These are phyloP conservation scores for Wickerhamomyces pijperi DNA, from an alignment of 805 yeast species.

Conservation along the genomic window DNA sequence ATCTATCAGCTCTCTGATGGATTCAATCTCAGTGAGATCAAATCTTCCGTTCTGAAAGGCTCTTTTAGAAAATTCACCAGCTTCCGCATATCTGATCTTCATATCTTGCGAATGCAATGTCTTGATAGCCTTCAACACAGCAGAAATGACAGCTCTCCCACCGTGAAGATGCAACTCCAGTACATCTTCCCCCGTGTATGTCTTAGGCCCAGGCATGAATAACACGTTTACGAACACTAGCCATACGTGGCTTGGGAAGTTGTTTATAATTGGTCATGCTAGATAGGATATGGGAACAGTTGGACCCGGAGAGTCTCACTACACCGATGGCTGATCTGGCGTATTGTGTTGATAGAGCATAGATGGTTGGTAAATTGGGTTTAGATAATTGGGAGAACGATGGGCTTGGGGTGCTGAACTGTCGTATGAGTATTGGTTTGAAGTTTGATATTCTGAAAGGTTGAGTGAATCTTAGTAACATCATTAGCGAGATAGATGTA, in stretches of 20 bases:
- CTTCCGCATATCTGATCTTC: slow-evolving; percentile 68
- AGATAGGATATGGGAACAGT: slow-evolving; percentile 28
- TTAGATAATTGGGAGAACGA: too few relatives aligned
- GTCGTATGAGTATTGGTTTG: too few relatives aligned
- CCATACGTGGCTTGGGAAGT: slow-evolving; percentile 37
- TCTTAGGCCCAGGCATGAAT: slow-evolving; percentile 58
- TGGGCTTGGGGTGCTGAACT: too few relatives aligned
- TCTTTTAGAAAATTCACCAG: slow-evolving; percentile 84
- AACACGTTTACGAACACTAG: slow-evolving; percentile 49
- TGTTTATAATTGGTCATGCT: slow-evolving; percentile 29
- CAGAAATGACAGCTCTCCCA: slow-evolving; percentile 71
- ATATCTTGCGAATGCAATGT: slow-evolving; percentile 32
- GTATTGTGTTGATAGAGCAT: slow-evolving; percentile 80
- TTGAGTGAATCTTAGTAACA: too few relatives aligned
- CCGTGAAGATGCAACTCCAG: slow-evolving; percentile 92
- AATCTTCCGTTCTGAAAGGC: slow-evolving; percentile 78
- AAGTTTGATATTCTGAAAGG: too few relatives aligned
- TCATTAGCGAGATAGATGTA: too few relatives aligned
- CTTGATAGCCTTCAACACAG: slow-evolving; percentile 55
- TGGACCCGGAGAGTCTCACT: slow-evolving; percentile 71
- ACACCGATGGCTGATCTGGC: slow-evolving; percentile 83
- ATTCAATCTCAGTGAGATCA: slow-evolving; percentile 86
- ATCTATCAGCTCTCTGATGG: slow-evolving; percentile 76
- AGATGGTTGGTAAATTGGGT: slow-evolving; percentile 51
- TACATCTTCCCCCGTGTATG: slow-evolving; percentile 89